Evolutionary conservation across 2,329 filamentous ascomycete species (phyloP), one percentile per base, ranked within the genome.

Genomic region (Aspergillus versicolor): DNA sequence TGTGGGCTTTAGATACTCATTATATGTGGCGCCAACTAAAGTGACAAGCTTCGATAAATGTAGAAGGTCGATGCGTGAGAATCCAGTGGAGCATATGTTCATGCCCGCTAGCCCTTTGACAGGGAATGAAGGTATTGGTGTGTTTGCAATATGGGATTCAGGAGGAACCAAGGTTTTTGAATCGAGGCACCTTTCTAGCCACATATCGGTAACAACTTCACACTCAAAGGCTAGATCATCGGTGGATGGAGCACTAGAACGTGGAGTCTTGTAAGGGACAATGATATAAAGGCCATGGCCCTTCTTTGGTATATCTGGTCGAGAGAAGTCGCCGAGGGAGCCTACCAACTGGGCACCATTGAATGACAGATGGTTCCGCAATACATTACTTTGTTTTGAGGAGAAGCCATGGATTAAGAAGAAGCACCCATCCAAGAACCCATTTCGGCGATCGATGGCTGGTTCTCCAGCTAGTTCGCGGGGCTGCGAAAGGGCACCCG

Each of bases 121-220:
- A 38, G 86, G 88, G 63, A 91, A 89, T 30, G 78, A 76, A 5
- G 85, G 81, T 60, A 97, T 90, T 2, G 94, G 92, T 6, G 85
- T 85, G 57, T 91, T 92, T 22, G 95, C 82, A 41, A 90, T 81
- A 69, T 94, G 86, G 4, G 84, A 79, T 51, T 80, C 77, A 5
- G 92, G 91, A 30, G 88, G 79, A 46, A 91, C 80, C 64, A 93
- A 84, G 24, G 76, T 78, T 72, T 90, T 94, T 61, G 85, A 84
- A 70, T 92, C 87, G 40, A 99, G 78, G 70, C 93, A 97, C 47
- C 86, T 85, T 75, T 99, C 94, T 52, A 99, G 82, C 83, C 93
- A 99, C 81, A 94, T 95, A 69, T 96, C 92, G 11, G 92, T 97
- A 32, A 96, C 86, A 13, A 80, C 68, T 47, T 80, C 72, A 54